Evolutionary conservation across 495 filamentous ascomycete species (phyloP).

Genomic region (Extremus antarcticus): DNA sequence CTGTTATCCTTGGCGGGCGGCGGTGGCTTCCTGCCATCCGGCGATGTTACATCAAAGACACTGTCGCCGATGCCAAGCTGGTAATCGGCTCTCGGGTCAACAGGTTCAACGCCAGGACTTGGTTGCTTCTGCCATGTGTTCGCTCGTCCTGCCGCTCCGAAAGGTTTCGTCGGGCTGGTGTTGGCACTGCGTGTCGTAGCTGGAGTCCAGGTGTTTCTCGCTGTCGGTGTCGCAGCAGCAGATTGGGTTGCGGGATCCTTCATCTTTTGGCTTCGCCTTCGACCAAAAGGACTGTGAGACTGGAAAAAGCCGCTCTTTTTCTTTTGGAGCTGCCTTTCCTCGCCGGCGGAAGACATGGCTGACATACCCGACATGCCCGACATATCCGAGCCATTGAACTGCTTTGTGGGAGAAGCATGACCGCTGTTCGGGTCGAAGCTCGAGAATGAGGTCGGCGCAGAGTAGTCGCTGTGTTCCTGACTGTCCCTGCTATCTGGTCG

Average conservation of each 20-base stretch:
- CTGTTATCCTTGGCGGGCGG: constrained; percentile 33
- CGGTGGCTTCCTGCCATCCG: constrained; percentile 40
- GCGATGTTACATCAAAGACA: constrained; percentile 89
- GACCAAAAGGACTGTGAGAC: constrained; percentile 76
- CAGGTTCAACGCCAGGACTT: constrained; percentile 68
- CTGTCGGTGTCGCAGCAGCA: constrained; percentile 21
- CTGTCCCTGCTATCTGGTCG: constrained; percentile 82
- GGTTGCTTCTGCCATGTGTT: constrained; percentile 21
- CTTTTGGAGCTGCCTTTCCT: constrained; percentile 62
- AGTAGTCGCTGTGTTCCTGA: constrained; percentile 65
- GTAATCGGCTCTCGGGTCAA: constrained; percentile 83
- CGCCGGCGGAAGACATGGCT: constrained; percentile 30
- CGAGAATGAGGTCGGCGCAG: constrained; percentile 81
- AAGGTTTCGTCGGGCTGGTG: constrained; percentile 29
- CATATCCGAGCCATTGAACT: constrained; percentile 38
- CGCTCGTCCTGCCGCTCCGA: constrained; percentile 12
- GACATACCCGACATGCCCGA: constrained; percentile 29
- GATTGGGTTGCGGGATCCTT: constrained; percentile 45
- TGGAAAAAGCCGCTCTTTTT: constrained; percentile 91
- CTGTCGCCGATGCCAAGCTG: constrained; percentile 95
- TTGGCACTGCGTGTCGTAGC: constrained; percentile 28
- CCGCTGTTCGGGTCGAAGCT: constrained; percentile 51
- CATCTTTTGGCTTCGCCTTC: constrained; percentile 78
- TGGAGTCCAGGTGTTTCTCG: constrained; percentile 54
- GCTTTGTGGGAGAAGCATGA: constrained; percentile 59